Evolutionary conservation across 805 yeast genomes (phyloP).

Genomic region (Yarrowia hollandica): DNA sequence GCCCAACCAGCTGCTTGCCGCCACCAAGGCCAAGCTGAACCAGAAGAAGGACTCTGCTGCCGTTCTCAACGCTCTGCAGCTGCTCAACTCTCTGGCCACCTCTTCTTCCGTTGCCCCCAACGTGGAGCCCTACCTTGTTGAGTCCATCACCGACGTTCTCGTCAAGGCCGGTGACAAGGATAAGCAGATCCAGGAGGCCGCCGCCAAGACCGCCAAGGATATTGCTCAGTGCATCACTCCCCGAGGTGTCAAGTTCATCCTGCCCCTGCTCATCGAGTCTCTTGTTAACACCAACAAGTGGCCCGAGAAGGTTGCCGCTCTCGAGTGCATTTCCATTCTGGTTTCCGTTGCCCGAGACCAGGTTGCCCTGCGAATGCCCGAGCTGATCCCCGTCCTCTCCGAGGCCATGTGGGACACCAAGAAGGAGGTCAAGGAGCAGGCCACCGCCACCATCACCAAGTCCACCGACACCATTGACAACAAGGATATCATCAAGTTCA

Average conservation of each 20-base stretch:
- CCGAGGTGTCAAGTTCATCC: slow-evolving; percentile 82
- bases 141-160: slow-evolving; percentile 67
- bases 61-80: slow-evolving; percentile 78
- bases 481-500: slow-evolving; percentile 99
- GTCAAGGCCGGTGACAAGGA: slow-evolving; percentile 89
- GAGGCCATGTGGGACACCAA: slow-evolving; percentile 99
- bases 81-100: slow-evolving; percentile 81
- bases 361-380: slow-evolving; percentile 98
- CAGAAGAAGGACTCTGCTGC: slow-evolving; percentile 71
- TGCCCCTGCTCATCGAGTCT: slow-evolving; percentile 74
- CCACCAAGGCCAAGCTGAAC: slow-evolving; percentile 71
- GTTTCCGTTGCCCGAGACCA: slow-evolving; percentile 95
- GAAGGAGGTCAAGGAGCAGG: slow-evolving; percentile 95
- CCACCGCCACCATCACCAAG: slow-evolving; percentile 92
- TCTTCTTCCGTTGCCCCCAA: slow-evolving; percentile 74
- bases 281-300: slow-evolving; percentile 76
- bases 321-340: slow-evolving; percentile 78
- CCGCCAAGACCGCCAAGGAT: slow-evolving; percentile 73
- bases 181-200: slow-evolving; percentile 68
- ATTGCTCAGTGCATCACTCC: slow-evolving; percentile 86
- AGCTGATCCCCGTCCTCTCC: slow-evolving; percentile 95
- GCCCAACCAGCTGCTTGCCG: slow-evolving; percentile 81
- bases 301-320: slow-evolving; percentile 94
- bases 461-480: slow-evolving; percentile 97
- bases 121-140: slow-evolving; percentile 93